Evolutionary conservation across 2,329 filamentous ascomycete genomes (phyloP).

Genomic region (Chaetomium sp.): DNA sequence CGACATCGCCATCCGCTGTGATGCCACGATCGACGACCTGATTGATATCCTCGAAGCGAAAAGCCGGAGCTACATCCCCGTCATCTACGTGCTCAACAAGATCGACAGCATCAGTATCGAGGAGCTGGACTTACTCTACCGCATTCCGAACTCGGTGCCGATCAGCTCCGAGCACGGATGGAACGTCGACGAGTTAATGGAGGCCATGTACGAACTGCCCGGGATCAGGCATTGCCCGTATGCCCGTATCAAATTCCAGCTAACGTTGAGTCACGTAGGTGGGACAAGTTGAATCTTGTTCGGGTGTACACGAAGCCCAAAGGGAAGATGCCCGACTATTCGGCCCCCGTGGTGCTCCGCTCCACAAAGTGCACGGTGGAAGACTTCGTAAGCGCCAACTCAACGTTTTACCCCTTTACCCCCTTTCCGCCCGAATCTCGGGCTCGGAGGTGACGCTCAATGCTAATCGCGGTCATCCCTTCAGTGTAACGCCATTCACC

Average conservation of each 20-base stretch:
- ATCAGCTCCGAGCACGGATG: conserved; percentile 97
- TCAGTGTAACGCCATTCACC: conserved; percentile 95
- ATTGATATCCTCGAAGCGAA: conserved; percentile 95
- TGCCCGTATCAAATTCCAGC: neutral
- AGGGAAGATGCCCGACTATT: conserved; percentile 88
- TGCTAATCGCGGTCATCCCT: conserved; percentile 2
- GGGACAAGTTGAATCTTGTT: conserved; percentile 88
- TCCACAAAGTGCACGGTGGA: conserved; percentile 81
- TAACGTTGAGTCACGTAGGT: conserved; percentile 35
- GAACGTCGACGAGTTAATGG: conserved; percentile 95
- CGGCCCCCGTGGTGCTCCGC: conserved; percentile 80
- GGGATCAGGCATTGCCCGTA: conserved; percentile 22
- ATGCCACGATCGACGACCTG: conserved; percentile 93
- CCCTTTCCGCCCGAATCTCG: no score
- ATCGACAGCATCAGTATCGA: conserved; percentile 98
- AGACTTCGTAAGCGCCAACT: conserved; percentile 71
- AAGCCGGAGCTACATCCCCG: conserved; percentile 94
- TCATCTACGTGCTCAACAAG: conserved; percentile 98
- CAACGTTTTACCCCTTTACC: neutral
- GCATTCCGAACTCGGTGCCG: conserved; percentile 92
- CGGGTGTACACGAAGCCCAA: conserved; percentile 98
- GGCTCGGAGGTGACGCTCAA: neutral
- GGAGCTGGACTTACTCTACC: conserved; percentile 90
- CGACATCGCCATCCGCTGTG: conserved; percentile 95
- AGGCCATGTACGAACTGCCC: conserved; percentile 61